A percentile compares a stretch with the other conserved stretches of the same genome.
Evolutionary conservation across 768 basidiomycete genomes (phyloP).

Genomic region (Hericium alpestre): DNA sequence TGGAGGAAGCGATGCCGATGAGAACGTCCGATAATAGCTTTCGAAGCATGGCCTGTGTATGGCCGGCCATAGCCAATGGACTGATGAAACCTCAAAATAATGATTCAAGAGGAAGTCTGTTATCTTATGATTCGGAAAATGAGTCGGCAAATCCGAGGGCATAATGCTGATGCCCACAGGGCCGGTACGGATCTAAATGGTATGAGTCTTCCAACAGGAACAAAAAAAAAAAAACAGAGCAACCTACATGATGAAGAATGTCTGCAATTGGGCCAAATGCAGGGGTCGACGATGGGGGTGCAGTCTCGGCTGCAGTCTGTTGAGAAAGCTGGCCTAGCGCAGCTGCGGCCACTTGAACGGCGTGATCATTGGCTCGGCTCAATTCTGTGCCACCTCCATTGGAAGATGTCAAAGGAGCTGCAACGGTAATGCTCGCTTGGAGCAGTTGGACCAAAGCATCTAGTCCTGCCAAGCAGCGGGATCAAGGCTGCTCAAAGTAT

Average conservation of each 20-base stretch:
- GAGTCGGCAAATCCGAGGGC: not conserved
- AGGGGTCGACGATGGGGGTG: not conserved
- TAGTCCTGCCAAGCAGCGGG: constrained; percentile 8
- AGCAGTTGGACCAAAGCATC: constrained; percentile 14
- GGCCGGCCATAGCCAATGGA: constrained; percentile 13
- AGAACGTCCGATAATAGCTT: constrained; percentile 11
- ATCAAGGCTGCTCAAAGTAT: constrained; percentile 4
- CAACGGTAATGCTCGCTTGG: constrained; percentile 1
- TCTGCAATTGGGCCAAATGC: constrained; percentile 2
- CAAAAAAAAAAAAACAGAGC: too few species aligned
- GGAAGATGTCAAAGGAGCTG: not conserved
- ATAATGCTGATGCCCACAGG: too few species aligned
- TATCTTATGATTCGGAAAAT: constrained; percentile 16
- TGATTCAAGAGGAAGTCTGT: constrained; percentile 12
- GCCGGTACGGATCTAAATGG: too few species aligned
- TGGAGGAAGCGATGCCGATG: constrained; percentile 9
- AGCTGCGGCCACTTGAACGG: constrained; percentile 11
- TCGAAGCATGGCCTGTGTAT: constrained; percentile 16
- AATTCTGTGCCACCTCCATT: not conserved
- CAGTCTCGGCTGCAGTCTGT: not conserved
- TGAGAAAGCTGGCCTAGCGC: constrained; percentile 14
- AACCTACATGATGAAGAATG: not conserved
- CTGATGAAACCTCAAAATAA: constrained; percentile 15
- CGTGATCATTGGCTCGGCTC: constrained; percentile 1
- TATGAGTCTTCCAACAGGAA: too few species aligned